Base-by-base conservation (phyloP, 768 basidiomycete species). In the Paxillus involutus region DNA sequence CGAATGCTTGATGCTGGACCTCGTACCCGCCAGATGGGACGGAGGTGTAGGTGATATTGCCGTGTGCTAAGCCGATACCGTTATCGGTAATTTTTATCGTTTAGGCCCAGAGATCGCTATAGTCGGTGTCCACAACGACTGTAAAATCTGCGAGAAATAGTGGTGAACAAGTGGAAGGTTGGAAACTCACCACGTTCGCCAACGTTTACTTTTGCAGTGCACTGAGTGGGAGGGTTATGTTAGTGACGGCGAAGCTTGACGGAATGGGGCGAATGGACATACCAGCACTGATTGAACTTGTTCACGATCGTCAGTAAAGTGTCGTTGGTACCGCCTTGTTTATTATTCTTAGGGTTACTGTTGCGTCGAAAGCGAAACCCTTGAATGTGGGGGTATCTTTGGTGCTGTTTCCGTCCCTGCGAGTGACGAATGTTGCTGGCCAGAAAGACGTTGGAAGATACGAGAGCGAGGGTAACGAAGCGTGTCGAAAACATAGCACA, bases 51-150 rank as follows among this genome's bases (percentile, higher is more conserved):
- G 58, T 65, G 46, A 79, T 67, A 33, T 59, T 62, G 8, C 77
- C 77, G 3, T 52, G 57, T 0, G 73, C 74, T 16, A 63, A 63
- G 13, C 77, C 77, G n/a, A 70, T 60, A 19, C 75, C 77, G 30
- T 57, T 49, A 16, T 63, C 65, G 36, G 64, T 63, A 11, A 73
- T 46, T 6, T 67, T 52, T 12, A 75, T 52, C 4, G 59, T 71
- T 48, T 59, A 16, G 21, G 71, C 57, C 67, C 67, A 71, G 45
- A 69, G 59, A 46, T 69, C 69, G 49, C 67, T 69, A 46, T 69
- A 69, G 32, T 69, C 67, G 0, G 69, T 69, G 41, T 69, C 67
- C 29, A 69, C 48, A 14, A 59, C 14, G 47, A 69, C 55, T 46
- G 57, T 69, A 21, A 69, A 69, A 6, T 69, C 67, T 71, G 47